phyloP scores from a whole-genome alignment of 352 stramenopile genomes.

The Achlya hypogyna region DNA sequence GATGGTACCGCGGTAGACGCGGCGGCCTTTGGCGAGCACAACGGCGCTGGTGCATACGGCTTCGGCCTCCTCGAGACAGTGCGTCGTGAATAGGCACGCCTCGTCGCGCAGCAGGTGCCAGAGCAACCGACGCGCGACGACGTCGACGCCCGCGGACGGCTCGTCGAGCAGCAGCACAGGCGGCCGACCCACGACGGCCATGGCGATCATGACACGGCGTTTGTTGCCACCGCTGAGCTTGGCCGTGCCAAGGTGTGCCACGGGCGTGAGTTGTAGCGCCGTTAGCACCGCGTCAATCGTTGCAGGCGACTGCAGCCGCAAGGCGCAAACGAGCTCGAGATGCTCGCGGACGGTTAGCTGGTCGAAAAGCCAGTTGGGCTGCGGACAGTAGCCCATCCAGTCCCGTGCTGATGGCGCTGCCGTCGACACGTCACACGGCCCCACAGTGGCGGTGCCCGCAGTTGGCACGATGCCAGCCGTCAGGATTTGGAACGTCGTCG shows the following conservation, averaged over 20 bases:
- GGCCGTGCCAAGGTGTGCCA: slow-evolving; percentile 19
- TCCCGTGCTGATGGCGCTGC: slow-evolving; percentile 40
- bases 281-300: background rate
- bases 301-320: slow-evolving; percentile 18
- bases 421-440: slow-evolving; percentile 46
- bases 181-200: slow-evolving; percentile 52
- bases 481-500: slow-evolving; percentile 94
- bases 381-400: slow-evolving; percentile 72
- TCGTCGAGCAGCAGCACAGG: slow-evolving; percentile 70
- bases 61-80: slow-evolving; percentile 81
- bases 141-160: slow-evolving; percentile 69
- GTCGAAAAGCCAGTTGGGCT: slow-evolving; percentile 66
- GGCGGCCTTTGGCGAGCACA: slow-evolving; percentile 58
- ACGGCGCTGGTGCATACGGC: slow-evolving; percentile 74
- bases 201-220: slow-evolving; percentile 63
- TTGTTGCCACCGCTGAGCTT: slow-evolving; percentile 80
- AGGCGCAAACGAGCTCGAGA: slow-evolving; percentile 53
- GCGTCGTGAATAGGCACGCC: slow-evolving; percentile 75
- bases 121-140: slow-evolving; percentile 68
- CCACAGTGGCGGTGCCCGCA: slow-evolving; percentile 41
- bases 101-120: slow-evolving; percentile 53
- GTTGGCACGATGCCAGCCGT: slow-evolving; percentile 85
- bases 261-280: slow-evolving; percentile 22
- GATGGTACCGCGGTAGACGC: slow-evolving; percentile 72
- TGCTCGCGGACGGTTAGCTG: slow-evolving; percentile 69